Evolutionary conservation across 768 basidiomycete species (phyloP), one percentile per base, ranked within the genome.

Genomic region (Leucocoprinus sp.): DNA sequence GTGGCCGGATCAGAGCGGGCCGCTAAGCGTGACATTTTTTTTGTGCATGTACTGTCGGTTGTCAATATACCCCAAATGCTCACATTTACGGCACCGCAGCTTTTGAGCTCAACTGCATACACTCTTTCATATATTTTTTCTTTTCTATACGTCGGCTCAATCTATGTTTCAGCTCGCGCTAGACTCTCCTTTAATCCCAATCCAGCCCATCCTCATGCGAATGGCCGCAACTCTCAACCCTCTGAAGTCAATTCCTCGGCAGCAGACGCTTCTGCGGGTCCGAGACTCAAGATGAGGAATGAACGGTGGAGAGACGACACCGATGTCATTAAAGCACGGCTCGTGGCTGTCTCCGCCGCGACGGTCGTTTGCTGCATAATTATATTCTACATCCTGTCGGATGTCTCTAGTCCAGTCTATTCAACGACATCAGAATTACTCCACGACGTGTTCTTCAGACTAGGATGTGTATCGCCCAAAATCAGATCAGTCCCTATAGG

Each of bases 251-350:
- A 14, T 12, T 4, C 5, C n/a, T 11, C 31, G 31, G 31, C 31
- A 31, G 31, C 31, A 31, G 11, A 31, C 4, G 31, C 40, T 64
- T 61, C 50, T 52, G 65, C 41, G 37, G 43, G 48, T 37, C 53
- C 43, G 40, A 43, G 58, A 37, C 52, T 31, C 22, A 61, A 61
- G 39, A 26, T 57, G 22, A 52, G 45, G 21, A 56, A 69, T 35
- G 76, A 78, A 45, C 66, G 73, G 17, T 81, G 78, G 76, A 72
- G 93, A 50, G 84, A 97, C 58, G 85, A 95, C 56, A 83, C 92
- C 1, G 74, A 74, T 29, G 87, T 95, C 4, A 92, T 98, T 50
- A 70, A 73, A n/a, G 82, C 85, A 4, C 72, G 95, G 17, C 64
- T 96, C 43, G 56, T 69, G 12, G 84, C 85, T 3, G 92, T 84